These are phyloP conservation scores for Psilocybe azurescens DNA, from an alignment of 768 basidiomycete genomes.

Conservation along the genomic window DNA sequence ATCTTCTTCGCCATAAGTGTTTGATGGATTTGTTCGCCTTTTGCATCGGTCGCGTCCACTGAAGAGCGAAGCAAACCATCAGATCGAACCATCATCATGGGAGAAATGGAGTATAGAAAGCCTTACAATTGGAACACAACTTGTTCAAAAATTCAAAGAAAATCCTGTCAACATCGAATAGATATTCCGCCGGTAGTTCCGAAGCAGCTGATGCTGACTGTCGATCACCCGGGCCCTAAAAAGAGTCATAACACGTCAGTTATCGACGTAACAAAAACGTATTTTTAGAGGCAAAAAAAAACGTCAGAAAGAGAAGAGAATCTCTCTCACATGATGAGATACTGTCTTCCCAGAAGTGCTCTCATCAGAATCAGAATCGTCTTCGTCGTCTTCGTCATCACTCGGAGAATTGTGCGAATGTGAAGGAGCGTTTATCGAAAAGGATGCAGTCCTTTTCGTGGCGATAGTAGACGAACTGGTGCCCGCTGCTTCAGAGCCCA, in stretches of 20 bases:
- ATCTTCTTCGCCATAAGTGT: constrained; percentile 99
- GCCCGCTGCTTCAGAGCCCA: constrained; percentile 21
- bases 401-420: constrained; percentile 45
- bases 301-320: not conserved
- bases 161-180: constrained; percentile 83
- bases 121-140: constrained; percentile 89
- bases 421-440: constrained; percentile 30
- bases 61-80: constrained; percentile 16
- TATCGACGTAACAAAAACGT: not conserved
- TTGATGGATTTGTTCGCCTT: constrained; percentile 97
- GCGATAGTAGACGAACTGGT: not conserved
- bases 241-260: constrained; percentile 8
- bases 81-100: constrained; percentile 11
- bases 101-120: constrained; percentile 21
- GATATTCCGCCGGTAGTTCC: constrained; percentile 83
- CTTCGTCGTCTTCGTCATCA: constrained; percentile 57
- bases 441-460: constrained; percentile 27
- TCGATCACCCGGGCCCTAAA: constrained; percentile 36
- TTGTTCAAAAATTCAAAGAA: constrained; percentile 90
- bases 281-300: constrained; percentile 9
- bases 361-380: constrained; percentile 49
- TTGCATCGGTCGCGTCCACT: constrained; percentile 94
- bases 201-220: constrained; percentile 32
- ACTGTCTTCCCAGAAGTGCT: constrained; percentile 27
- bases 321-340: constrained; percentile 25